Percentiles rank a stretch among this genome's conserved stretches.
phyloP scores from a whole-genome alignment of 805 yeast genomes.

The Nakazawaea anatomiae region DNA sequence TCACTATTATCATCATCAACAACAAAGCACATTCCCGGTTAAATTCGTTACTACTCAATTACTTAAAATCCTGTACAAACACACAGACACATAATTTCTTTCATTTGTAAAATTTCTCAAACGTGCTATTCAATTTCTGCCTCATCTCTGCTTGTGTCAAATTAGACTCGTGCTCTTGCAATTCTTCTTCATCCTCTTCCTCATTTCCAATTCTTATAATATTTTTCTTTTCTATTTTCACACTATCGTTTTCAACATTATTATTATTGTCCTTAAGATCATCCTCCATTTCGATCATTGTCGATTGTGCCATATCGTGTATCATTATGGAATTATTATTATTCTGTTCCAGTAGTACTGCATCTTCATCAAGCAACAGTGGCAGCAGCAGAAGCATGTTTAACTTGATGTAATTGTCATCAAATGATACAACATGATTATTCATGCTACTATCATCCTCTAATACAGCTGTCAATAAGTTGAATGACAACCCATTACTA shows the following conservation, averaged over 20 bases:
- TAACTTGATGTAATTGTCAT: slow-evolving; percentile 1
- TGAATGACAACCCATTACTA: slow-evolving; percentile 4
- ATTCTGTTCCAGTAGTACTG: not conserved
- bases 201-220: not conserved
- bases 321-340: not conserved
- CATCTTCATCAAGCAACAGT: too few species aligned
- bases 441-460: slow-evolving; percentile 1
- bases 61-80: too few species aligned
- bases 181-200: not conserved
- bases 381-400: not conserved
- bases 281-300: slow-evolving; percentile 2
- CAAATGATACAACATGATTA: not conserved
- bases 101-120: not conserved
- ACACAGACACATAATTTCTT: too few species aligned
- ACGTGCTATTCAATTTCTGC: not conserved
- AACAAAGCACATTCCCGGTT: too few species aligned
- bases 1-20: too few species aligned
- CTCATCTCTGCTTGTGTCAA: not conserved
- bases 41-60: too few species aligned
- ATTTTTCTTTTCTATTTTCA: too few species aligned
- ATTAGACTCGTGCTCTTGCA: not conserved
- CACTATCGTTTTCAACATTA: too few species aligned
- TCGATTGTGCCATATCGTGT: slow-evolving; percentile 1
- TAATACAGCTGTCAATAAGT: slow-evolving; percentile 2
- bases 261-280: too few species aligned